A percentile compares a stretch with the other conserved stretches of the same genome.
Evolutionary conservation across 2,329 filamentous ascomycete species (phyloP).

Genomic region (Aspergillus eucalypticola): DNA sequence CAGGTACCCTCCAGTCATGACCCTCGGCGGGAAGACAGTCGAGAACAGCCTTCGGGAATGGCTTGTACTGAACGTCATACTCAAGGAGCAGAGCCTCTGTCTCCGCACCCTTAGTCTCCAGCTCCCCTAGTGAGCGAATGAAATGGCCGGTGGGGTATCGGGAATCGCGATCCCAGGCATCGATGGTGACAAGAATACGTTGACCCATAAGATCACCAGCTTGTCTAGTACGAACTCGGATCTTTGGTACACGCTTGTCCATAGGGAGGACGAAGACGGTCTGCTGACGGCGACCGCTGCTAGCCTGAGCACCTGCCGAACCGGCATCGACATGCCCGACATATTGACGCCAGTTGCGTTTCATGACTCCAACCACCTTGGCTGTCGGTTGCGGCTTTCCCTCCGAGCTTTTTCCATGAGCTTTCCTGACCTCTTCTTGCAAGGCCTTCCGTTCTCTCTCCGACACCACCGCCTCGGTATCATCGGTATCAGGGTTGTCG

Average conservation of each 20-base stretch:
- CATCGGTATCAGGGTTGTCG: constrained; percentile 85
- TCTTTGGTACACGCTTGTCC: constrained; percentile 98
- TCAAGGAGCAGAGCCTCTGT: constrained; percentile 92
- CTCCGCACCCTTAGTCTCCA: constrained; percentile 97
- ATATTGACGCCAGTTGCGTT: constrained; percentile 97
- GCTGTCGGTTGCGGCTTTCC: constrained; percentile 85
- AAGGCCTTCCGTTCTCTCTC: constrained; percentile 83
- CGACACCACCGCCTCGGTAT: constrained; percentile 74
- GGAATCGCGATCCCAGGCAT: constrained; percentile 92
- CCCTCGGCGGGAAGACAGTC: constrained; percentile 91
- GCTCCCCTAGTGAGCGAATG: constrained; percentile 84
- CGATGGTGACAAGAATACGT: constrained; percentile 87
- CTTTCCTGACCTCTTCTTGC: constrained; percentile 86
- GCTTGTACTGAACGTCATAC: constrained; percentile 96
- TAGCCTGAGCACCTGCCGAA: constrained; percentile 71
- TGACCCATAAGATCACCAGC: constrained; percentile 86
- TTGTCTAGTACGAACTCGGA: constrained; percentile 86
- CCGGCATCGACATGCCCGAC: constrained; percentile 92
- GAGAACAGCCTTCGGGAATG: constrained; percentile 92
- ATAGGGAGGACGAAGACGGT: constrained; percentile 95
- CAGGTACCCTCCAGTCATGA: constrained; percentile 89
- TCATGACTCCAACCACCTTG: constrained; percentile 85
- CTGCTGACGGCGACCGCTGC: constrained; percentile 80
- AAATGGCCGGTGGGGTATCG: constrained; percentile 92
- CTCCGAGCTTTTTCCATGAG: constrained; percentile 74